phyloP scores from a whole-genome alignment of 2,329 filamentous ascomycete species.

The Xenoacremonium recifei region DNA sequence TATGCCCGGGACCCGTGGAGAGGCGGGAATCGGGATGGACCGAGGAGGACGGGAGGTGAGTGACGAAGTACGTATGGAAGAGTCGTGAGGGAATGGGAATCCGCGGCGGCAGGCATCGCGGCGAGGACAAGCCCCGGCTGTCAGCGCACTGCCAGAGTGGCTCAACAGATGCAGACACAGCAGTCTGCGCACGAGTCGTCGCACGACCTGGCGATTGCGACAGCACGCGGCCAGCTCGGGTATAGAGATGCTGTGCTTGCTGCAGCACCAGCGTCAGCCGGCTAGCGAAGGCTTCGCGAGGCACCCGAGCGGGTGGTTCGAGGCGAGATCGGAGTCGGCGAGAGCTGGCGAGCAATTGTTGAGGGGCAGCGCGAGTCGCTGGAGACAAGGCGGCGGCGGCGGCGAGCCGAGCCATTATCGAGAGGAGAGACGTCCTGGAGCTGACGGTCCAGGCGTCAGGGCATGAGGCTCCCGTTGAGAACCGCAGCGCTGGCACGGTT shows the following conservation, averaged over 20 bases:
- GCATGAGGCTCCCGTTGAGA: constrained; percentile 24
- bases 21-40: constrained; percentile 80
- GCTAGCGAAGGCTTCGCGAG: too few species aligned
- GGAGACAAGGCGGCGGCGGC: constrained; percentile 12
- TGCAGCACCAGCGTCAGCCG: too few species aligned
- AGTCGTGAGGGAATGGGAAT: constrained; percentile 39
- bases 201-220: neutral
- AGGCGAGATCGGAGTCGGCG: too few species aligned
- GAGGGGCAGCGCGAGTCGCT: constrained; percentile 13
- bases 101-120: constrained; percentile 2
- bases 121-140: constrained; percentile 8
- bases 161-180: constrained; percentile 7
- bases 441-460: constrained; percentile 9
- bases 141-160: constrained; percentile 11
- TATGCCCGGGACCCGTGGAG: constrained; percentile 68
- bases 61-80: constrained; percentile 98
- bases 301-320: too few species aligned
- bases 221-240: too few species aligned
- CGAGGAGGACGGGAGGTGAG: constrained; percentile 89
- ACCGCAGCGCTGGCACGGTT: constrained; percentile 21
- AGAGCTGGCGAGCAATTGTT: too few species aligned
- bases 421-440: constrained; percentile 4
- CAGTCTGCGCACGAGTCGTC: constrained; percentile 3
- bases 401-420: constrained; percentile 24
- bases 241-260: constrained; percentile 1